Conservation (phyloP, 1,139 yeast genomes). For the Magnusiomyces clavatus region DNA sequence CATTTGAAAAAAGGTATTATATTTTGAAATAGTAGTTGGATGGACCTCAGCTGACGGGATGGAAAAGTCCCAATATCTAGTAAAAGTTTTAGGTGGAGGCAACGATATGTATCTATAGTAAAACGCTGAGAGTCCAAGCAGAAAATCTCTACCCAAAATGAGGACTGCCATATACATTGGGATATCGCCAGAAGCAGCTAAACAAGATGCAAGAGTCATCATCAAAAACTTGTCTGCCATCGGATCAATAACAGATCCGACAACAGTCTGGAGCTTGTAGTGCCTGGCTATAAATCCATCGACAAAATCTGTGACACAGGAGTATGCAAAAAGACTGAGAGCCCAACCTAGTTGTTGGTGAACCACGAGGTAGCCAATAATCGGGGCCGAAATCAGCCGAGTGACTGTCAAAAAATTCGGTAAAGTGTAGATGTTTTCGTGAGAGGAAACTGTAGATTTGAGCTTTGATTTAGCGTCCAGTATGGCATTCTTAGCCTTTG, state of each 20-base stretch:
- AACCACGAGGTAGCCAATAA: constrained; percentile 70
- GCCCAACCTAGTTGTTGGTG: constrained; percentile 57
- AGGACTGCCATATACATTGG: constrained; percentile 59
- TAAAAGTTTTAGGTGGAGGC: constrained; percentile 67
- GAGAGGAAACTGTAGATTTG: constrained; percentile 2
- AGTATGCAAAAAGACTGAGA: constrained; percentile 64
- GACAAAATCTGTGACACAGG: constrained; percentile 82
- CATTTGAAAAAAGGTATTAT: constrained; percentile 91
- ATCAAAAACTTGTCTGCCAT: constrained; percentile 89
- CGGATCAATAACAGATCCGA: constrained; percentile 92
- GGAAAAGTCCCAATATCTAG: constrained; percentile 66
- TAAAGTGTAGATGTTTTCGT: constrained; percentile 62
- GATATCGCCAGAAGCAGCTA: constrained; percentile 55
- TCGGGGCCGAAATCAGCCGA: constrained; percentile 70
- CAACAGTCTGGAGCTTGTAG: constrained; percentile 66
- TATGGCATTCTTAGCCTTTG: neutral
- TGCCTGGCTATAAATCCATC: constrained; percentile 88
- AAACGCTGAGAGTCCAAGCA: constrained; percentile 68
- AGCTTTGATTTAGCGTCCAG: neutral
- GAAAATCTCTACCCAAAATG: constrained; percentile 78
- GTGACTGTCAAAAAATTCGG: constrained; percentile 83
- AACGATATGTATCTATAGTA: constrained; percentile 67
- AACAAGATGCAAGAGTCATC: constrained; percentile 75
- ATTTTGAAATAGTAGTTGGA: constrained; percentile 82
- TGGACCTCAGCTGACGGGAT: constrained; percentile 82